Evolutionary conservation across 2,329 filamentous ascomycete genomes (phyloP).

Genomic region (Catunica adiposa): DNA sequence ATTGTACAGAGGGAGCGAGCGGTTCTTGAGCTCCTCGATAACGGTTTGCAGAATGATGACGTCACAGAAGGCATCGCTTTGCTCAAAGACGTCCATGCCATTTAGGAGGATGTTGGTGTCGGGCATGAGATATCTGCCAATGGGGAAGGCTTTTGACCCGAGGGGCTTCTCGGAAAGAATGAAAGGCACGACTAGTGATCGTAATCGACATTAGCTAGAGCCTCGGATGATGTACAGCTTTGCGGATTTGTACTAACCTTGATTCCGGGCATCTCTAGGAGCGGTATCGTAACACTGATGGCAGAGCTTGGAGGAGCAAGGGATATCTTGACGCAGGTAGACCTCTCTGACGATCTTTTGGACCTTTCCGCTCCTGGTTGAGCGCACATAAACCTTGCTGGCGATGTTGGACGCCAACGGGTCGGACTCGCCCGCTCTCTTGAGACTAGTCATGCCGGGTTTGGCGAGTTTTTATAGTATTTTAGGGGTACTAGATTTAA

Average conservation of each 20-base stretch:
- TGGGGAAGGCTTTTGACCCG: constrained; percentile 63
- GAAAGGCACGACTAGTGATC: constrained; percentile 51
- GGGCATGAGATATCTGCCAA: constrained; percentile 85
- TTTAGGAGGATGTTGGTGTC: constrained; percentile 93
- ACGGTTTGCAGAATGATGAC: constrained; percentile 95
- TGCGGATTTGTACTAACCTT: constrained; percentile 37
- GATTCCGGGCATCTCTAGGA: constrained; percentile 62
- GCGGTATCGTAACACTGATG: constrained; percentile 55
- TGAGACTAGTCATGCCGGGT: constrained; percentile 45
- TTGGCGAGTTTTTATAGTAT: neutral
- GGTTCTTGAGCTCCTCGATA: constrained; percentile 85
- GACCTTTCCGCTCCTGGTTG: constrained; percentile 88
- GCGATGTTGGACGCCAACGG: constrained; percentile 57
- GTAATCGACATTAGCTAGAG: neutral
- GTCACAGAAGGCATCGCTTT: constrained; percentile 81
- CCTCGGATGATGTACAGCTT: neutral
- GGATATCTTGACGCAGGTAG: constrained; percentile 90
- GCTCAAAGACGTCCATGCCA: constrained; percentile 94
- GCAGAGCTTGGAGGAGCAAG: constrained; percentile 87
- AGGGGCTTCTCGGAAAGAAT: constrained; percentile 79
- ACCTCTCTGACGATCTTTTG: constrained; percentile 97
- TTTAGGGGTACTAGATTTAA: neutral
- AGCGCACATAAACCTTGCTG: constrained; percentile 90
- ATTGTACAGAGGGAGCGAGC: constrained; percentile 88
- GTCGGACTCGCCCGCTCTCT: constrained; percentile 37